Evolutionary conservation across 1,284 basidiomycete species (phyloP), one percentile per base, ranked within the genome.

Genomic region (Trametes polyzona): DNA sequence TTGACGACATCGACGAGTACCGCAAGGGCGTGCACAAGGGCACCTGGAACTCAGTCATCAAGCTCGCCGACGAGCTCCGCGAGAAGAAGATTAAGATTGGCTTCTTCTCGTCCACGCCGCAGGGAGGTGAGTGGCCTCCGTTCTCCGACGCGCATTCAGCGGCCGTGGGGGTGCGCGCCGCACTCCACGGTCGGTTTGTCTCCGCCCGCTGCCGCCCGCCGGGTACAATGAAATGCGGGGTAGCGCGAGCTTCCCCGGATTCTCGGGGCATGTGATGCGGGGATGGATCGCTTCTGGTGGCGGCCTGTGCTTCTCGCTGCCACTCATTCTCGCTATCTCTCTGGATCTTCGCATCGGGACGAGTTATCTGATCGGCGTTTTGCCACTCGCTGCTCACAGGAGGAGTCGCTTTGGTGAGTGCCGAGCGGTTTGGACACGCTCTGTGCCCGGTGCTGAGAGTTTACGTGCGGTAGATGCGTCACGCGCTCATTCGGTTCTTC

Each of bases 81-180:
- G 85, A 90, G 71, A 91, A 89, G 74, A 88, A 92, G 58, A 77
- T 90, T 69, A 92, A 92, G 73, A 89, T 95, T 58, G 87, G 87
- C 32, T 95, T 95, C 81, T 94, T 95, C 75, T 92, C 89, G 27
- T 93, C 92, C 12, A 95, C 93, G 7, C 93, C 93, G 7, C 93
- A 95, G 76, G 93, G 92, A 80, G 87, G 87, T 86, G 71, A 69
- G 76, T 66, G 40, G n/a, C n/a, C n/a, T 30, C 39, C 37, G 36
- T 55, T 51, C 48, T 42, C 17, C 51, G 57, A 64, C 43, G 58
- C 29, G 5, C 17, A 6, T 21, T 40, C 44, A 32, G 17, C 49
- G 41, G 47, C 32, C 17, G 17, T 37, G 29, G 19, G 37, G 24
- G 46, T 7, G n/a, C n/a, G n/a, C 29, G 23, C 27, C 29, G 29